Conservation (phyloP, 805 yeast species). For the Yarrowia sp. region DNA sequence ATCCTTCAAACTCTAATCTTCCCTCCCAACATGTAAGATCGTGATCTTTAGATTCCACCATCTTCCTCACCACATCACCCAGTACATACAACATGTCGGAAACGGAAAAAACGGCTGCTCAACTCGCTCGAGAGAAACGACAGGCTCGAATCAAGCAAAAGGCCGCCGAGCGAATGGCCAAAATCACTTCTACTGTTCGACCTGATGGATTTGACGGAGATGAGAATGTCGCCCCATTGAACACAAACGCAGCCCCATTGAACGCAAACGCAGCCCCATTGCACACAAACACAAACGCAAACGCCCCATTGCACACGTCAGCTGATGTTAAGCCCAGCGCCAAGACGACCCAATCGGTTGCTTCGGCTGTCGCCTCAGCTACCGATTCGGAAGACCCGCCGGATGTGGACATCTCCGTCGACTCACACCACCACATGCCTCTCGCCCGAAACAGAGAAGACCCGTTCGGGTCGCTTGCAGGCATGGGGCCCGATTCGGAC, state of each 20-base stretch:
- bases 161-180: conserved; percentile 25
- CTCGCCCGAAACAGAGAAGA: not conserved
- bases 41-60: too few species aligned
- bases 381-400: conserved; percentile 15
- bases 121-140: conserved; percentile 23
- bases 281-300: not conserved
- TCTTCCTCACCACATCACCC: not conserved
- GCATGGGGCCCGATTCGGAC: not conserved
- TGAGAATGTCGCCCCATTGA: not conserved
- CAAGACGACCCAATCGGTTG: not conserved
- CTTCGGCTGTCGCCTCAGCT: not conserved
- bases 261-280: not conserved
- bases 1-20: not conserved
- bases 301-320: too few species aligned
- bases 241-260: not conserved
- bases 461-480: conserved; percentile 12
- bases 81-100: not conserved
- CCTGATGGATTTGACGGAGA: conserved; percentile 3
- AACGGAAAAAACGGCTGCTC: conserved; percentile 13
- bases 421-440: conserved; percentile 7
- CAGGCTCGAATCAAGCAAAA: conserved; percentile 21
- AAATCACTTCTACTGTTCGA: conserved; percentile 19
- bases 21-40: not conserved
- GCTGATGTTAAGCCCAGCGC: not conserved
- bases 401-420: conserved; percentile 11